These are phyloP conservation scores for Pseudopithomyces maydicus DNA, from an alignment of 2,329 filamentous ascomycete genomes.

Conservation along the genomic window DNA sequence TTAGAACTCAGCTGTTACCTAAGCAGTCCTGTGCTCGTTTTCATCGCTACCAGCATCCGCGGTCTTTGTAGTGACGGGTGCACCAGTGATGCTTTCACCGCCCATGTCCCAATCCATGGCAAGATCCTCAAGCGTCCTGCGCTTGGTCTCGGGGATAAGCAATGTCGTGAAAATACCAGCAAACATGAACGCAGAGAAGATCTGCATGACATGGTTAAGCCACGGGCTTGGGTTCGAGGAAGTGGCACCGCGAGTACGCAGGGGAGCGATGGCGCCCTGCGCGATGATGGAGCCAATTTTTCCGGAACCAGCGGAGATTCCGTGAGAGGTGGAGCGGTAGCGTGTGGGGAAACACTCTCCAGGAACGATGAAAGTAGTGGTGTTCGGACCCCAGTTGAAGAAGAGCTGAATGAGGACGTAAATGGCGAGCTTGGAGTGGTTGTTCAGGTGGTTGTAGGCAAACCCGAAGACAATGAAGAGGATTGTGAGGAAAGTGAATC, in stretches of 20 bases:
- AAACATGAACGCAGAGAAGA: conserved; percentile 82
- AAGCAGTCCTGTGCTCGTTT: background rate
- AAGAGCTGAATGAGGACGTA: conserved; percentile 57
- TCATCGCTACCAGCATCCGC: conserved; percentile 29
- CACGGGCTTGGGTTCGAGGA: conserved; percentile 55
- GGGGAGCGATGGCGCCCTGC: conserved; percentile 53
- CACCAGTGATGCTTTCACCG: conserved; percentile 37
- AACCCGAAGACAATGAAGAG: conserved; percentile 45
- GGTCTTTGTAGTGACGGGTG: conserved; percentile 21
- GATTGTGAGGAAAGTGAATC: conserved; percentile 39
- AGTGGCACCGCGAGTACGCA: conserved; percentile 57
- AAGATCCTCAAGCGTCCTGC: conserved; percentile 74
- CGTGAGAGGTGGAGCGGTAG: conserved; percentile 56
- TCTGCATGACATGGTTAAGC: conserved; percentile 75
- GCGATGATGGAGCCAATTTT: conserved; percentile 57
- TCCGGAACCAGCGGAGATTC: conserved; percentile 55
- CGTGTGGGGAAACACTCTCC: conserved; percentile 58
- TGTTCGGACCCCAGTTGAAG: conserved; percentile 58
- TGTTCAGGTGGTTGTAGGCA: conserved; percentile 41
- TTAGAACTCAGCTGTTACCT: background rate
- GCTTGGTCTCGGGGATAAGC: conserved; percentile 77
- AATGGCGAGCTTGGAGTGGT: conserved; percentile 50
- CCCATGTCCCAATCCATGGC: conserved; percentile 50
- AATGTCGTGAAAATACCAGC: conserved; percentile 70
- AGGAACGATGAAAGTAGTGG: conserved; percentile 58